Percentiles rank a stretch among this genome's conserved stretches.
phyloP scores from a whole-genome alignment of 2,329 filamentous ascomycete species.

The Fusarium liriodendri region DNA sequence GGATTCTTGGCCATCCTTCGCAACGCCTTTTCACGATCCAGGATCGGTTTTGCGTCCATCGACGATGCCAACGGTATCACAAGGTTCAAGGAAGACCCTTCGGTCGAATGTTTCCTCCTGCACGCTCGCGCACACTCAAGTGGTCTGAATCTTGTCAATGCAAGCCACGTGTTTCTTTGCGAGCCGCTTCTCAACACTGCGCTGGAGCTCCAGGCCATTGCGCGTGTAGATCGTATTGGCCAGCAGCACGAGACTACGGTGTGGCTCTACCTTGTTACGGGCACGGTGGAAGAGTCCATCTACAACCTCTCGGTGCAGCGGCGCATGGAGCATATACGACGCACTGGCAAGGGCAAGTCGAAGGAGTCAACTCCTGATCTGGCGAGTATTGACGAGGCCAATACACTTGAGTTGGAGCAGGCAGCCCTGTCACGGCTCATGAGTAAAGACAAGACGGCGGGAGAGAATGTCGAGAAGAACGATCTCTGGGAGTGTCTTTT shows the following conservation, averaged over 20 bases:
- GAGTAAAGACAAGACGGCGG: constrained; percentile 74
- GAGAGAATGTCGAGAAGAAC: constrained; percentile 81
- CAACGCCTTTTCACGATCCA: constrained; percentile 75
- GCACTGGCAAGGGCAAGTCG: constrained; percentile 50
- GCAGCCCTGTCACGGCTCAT: constrained; percentile 78
- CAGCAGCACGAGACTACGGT: constrained; percentile 90
- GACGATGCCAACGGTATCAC: constrained; percentile 76
- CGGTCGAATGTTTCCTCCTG: constrained; percentile 84
- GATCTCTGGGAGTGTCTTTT: constrained; percentile 94
- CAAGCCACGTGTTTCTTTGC: constrained; percentile 93
- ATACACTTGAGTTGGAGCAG: constrained; percentile 84
- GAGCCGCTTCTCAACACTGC: constrained; percentile 95
- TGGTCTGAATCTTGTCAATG: constrained; percentile 91
- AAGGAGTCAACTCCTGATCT: constrained; percentile 58
- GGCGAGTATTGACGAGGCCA: constrained; percentile 80
- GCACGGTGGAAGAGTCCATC: constrained; percentile 92
- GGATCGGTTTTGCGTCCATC: constrained; percentile 80
- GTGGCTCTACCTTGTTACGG: constrained; percentile 93
- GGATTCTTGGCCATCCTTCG: constrained; percentile 82
- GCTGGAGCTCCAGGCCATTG: constrained; percentile 93
- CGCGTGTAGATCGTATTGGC: constrained; percentile 93
- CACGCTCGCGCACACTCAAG: constrained; percentile 90
- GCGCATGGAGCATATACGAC: constrained; percentile 80
- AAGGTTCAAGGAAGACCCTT: constrained; percentile 80
- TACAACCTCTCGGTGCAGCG: constrained; percentile 86